Conservation (phyloP, 1,284 basidiomycete species). For the Cystobasidium sp. region DNA sequence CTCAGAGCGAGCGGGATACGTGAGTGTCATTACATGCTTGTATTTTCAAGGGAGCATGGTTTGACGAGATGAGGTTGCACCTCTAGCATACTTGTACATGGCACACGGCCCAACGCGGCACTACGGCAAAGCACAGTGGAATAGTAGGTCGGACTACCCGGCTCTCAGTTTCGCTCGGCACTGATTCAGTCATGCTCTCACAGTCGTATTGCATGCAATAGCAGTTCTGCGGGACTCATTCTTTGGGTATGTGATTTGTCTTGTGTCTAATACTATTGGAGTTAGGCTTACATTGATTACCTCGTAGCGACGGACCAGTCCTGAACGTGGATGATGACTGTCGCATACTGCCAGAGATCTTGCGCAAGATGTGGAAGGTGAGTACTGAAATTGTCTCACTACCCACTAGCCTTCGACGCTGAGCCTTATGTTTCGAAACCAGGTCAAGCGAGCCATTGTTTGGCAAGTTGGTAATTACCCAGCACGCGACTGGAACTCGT, state of each 20-base stretch:
- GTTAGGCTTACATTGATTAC: not conserved
- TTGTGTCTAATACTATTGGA: not conserved
- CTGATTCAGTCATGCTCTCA: not conserved
- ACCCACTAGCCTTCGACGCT: not conserved
- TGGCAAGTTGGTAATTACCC: conserved; percentile 43
- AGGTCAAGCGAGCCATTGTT: conserved; percentile 36
- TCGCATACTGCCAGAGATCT: conserved; percentile 37
- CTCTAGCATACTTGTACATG: conserved; percentile 34
- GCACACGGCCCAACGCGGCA: conserved; percentile 40
- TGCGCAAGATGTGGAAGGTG: conserved; percentile 43
- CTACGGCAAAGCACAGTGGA: conserved; percentile 44
- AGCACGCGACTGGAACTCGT: conserved; percentile 26
- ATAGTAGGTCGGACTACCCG: conserved; percentile 6
- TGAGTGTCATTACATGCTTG: not conserved
- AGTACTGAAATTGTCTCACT: not conserved
- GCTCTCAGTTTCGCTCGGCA: no score
- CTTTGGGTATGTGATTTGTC: conserved; percentile 22
- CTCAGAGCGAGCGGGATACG: conserved; percentile 39
- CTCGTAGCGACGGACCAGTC: conserved; percentile 29
- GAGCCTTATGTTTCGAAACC: not conserved
- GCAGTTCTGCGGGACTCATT: conserved; percentile 38
- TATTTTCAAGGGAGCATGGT: not conserved
- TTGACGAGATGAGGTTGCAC: not conserved
- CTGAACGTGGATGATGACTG: conserved; percentile 39
- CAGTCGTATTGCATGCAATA: conserved; percentile 38